Base-by-base conservation (phyloP, 208 protist species). In the Strigomonas oncopelti region DNA sequence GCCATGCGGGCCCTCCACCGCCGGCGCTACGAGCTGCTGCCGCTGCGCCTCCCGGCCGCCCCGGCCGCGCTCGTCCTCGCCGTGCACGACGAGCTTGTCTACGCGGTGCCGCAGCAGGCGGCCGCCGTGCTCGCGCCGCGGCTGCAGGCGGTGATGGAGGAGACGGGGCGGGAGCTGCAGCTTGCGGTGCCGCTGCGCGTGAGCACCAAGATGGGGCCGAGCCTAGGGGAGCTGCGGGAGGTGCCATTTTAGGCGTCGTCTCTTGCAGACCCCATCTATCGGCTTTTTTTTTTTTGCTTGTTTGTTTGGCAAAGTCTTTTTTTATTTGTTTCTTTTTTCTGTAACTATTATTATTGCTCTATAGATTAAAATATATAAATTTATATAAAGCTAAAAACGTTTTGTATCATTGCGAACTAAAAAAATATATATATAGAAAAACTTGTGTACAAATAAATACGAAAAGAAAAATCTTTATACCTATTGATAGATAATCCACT, bases 141-240 rank as follows among this genome's bases (percentile, higher is more conserved):
- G 46, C 45, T 88, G 18, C 67, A 52, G 18, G 76, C 85, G 22
- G 65, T 31, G 32, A 45, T 90, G 29, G 61, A 60, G 2, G 57
- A 83, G 63, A 61, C 74, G 9, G 52, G n/a, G 7, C 24, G 14
- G 52, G 52, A 24, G 52, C 84, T 93, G 16, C 86, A 88, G 2
- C 80, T 96, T 32, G 68, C 57, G 13, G 88, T 93, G 8, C 83
- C 83, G 1, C 80, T 88, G 25, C 77, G 76, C 18, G 68, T 78
- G 20, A 89, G 72, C 11, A 80, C 78, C 34, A 90, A 93, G 69
- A 71, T 92, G 22, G 92, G 92, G 11, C 72, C 56, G 18, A 86
- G 83, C 28, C 67, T 92, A 0, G 92, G 84, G 27, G 77, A 90
- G 14, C 67, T 96, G 64, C 72, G 79, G 58, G 77, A 83, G 66